These are phyloP conservation scores for Vicia sativa DNA, from an alignment of 306 rosid genomes.

Conservation along the genomic window DNA sequence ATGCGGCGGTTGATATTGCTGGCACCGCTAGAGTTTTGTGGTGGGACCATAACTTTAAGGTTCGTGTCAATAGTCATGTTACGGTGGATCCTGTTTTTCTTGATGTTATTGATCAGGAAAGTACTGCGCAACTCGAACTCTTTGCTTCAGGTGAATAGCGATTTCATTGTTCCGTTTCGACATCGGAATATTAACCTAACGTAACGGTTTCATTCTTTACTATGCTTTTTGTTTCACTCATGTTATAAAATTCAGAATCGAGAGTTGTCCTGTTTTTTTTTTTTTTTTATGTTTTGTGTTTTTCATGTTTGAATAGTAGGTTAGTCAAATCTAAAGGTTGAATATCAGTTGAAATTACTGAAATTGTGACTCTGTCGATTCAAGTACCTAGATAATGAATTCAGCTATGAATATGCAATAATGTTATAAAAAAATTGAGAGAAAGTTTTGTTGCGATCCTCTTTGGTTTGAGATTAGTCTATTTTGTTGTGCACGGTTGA, in stretches of 20 bases:
- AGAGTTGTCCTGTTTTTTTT: neutral
- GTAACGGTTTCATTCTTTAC: neutral
- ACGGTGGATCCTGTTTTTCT: conserved; percentile 89
- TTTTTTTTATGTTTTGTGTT: too few relatives aligned
- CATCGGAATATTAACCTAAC: neutral
- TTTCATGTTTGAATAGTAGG: neutral
- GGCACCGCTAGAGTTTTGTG: conserved; percentile 75
- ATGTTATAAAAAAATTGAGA: too few relatives aligned
- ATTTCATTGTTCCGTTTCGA: too few relatives aligned
- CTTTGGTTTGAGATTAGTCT: too few relatives aligned
- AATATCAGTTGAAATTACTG: neutral
- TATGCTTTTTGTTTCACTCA: neutral
- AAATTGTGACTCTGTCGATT: neutral
- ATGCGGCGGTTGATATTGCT: conserved; percentile 65
- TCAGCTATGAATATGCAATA: too few relatives aligned
- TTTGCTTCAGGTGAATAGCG: conserved; percentile 15
- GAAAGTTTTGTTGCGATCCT: too few relatives aligned
- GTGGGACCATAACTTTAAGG: conserved; percentile 75
- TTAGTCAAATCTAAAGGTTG: neutral
- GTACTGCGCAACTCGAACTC: conserved; percentile 52
- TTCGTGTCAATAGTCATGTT: conserved; percentile 77
- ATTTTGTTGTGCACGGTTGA: too few relatives aligned
- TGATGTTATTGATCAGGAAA: conserved; percentile 77
- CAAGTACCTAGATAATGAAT: too few relatives aligned
- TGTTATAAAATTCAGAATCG: neutral